These are phyloP conservation scores for Annulohypoxylon nitens DNA, from an alignment of 495 filamentous ascomycete genomes.

Conservation along the genomic window DNA sequence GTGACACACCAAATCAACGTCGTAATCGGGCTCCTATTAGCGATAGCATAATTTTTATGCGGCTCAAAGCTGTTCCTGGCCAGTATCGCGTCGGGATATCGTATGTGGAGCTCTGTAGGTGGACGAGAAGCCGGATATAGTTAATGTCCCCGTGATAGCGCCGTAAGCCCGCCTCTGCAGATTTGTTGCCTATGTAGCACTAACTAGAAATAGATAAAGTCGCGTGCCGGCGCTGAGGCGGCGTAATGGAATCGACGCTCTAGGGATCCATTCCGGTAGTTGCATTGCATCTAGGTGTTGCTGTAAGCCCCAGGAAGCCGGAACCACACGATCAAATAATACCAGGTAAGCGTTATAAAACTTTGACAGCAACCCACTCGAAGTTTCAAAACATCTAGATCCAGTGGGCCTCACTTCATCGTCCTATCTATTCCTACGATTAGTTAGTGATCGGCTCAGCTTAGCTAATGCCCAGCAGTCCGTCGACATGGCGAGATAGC, in stretches of 20 bases:
- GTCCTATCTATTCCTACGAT: background rate
- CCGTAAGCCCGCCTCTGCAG: conserved; percentile 22
- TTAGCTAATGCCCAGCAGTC: background rate
- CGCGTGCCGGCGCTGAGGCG: conserved; percentile 9
- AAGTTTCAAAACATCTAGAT: conserved; percentile 15
- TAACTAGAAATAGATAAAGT: conserved; percentile 21
- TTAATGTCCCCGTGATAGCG: conserved; percentile 30
- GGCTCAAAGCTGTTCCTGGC: conserved; percentile 42
- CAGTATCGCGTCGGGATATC: conserved; percentile 24
- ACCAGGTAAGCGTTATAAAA: conserved; percentile 30
- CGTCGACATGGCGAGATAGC: background rate
- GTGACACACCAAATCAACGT: conserved; percentile 29
- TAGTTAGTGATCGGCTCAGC: background rate
- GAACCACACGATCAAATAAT: conserved; percentile 11
- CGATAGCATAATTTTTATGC: conserved; percentile 32
- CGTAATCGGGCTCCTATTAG: background rate
- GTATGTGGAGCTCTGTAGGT: conserved; percentile 8
- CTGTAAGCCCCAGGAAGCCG: background rate
- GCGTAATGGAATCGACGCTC: conserved; percentile 18
- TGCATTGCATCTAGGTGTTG: conserved; percentile 19
- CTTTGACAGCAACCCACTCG: conserved; percentile 12
- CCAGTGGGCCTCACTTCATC: background rate
- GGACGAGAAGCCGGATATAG: conserved; percentile 23
- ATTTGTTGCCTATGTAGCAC: conserved; percentile 14
- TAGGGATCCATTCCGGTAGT: conserved; percentile 31